Base-by-base conservation (phyloP, 2,329 filamentous ascomycete species). In the Geosmithia morbida region DNA sequence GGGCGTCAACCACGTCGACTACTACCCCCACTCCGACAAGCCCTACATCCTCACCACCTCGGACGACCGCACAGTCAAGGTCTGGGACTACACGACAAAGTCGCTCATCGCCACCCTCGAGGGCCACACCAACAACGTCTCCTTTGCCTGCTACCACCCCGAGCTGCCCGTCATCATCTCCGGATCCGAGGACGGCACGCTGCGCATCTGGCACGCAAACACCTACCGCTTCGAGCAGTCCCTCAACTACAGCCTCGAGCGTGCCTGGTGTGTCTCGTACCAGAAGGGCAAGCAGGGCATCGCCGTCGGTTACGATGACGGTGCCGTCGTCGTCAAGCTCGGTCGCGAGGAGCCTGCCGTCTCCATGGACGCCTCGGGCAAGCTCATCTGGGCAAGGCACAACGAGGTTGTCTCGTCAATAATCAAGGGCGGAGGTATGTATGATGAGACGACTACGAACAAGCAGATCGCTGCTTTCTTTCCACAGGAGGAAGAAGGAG, bases 11-110 rank as follows among this genome's bases (percentile, higher is more conserved):
- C 87, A 95, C 61, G 89, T 98, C 57, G 92, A 98, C 61, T 98
- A 84, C 67, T 84, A 84, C 59, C 80, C 80, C 11, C 79, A 83
- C 58, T 81, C 79, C 55, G 81, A 84, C 60, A 83, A 83, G 63
- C 81, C 81, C 22, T 97, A 98, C 61, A 81, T 98, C 43, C 81
- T 98, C 53, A 98, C 92, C 20, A 96, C 90, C 14, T 95, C 88
- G 7, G 92, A 98, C 63, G 92, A 97, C 66, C 81, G 87, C 57
- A 97, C 90, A 1, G 87, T 97, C 57, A 97, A 97, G 73, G 80
- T 98, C 48, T 98, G 92, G 90, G 92, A 98, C 62, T 97, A 98
- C 71, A 97, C 90, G 13, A 97, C 89, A 45, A 98, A 98, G 69
- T 92, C 88, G 13, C 73, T 97, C 54, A 96, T 97, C 61, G 92